Evolutionary conservation across 768 basidiomycete genomes (phyloP).

Genomic region (Podaxis sp.): DNA sequence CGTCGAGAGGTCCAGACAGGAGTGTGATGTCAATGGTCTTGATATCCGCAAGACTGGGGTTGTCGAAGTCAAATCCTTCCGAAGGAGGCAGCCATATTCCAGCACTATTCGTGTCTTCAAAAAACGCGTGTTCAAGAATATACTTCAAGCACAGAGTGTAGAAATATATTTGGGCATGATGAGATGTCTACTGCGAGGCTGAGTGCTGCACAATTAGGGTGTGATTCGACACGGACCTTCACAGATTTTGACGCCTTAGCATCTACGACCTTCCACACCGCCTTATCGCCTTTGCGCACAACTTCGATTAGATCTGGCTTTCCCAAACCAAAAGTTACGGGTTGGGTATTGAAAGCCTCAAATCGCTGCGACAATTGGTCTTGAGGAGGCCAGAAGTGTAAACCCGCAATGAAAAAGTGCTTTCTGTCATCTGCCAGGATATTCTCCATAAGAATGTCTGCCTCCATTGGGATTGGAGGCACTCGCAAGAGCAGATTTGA

Average conservation of each 20-base stretch:
- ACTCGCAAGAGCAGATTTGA: conserved; percentile 41
- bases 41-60: conserved; percentile 38
- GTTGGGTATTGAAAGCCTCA: conserved; percentile 25
- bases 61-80: conserved; percentile 30
- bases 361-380: conserved; percentile 33
- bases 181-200: conserved; percentile 37
- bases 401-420: conserved; percentile 46
- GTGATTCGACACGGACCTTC: conserved; percentile 34
- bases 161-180: conserved; percentile 53
- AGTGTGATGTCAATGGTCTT: conserved; percentile 39
- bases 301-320: conserved; percentile 54
- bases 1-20: conserved; percentile 39
- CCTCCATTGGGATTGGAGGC: conserved; percentile 34
- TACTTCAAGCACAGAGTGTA: conserved; percentile 45
- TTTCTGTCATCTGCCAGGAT: conserved; percentile 41
- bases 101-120: conserved; percentile 33
- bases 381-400: conserved; percentile 44
- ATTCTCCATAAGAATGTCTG: conserved; percentile 36
- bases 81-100: conserved; percentile 49
- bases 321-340: conserved; percentile 43
- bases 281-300: conserved; percentile 28
- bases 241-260: conserved; percentile 48
- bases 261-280: conserved; percentile 49
- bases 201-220: not conserved
- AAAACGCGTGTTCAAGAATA: conserved; percentile 35